These are phyloP conservation scores for Taphrina pruni DNA, from an alignment of 1,139 yeast species.

Conservation along the genomic window DNA sequence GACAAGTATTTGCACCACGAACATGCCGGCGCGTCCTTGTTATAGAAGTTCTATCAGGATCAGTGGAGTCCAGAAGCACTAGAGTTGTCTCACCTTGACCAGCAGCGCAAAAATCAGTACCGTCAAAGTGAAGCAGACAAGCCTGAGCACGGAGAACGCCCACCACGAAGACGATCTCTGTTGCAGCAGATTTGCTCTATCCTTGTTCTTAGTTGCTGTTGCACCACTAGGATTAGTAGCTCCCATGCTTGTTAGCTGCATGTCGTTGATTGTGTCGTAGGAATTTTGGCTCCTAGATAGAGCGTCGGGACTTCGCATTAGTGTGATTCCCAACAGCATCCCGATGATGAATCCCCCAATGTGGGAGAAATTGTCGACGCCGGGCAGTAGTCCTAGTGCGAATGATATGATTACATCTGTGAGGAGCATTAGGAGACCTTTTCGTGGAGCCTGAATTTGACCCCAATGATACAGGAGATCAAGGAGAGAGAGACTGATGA, in stretches of 20 bases:
- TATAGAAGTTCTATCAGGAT: constrained; percentile 29
- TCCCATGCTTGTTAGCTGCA: constrained; percentile 42
- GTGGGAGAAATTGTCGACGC: constrained; percentile 76
- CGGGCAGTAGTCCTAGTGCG: constrained; percentile 72
- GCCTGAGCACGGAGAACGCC: constrained; percentile 61
- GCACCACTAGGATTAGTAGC: constrained; percentile 20
- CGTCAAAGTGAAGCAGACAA: constrained; percentile 58
- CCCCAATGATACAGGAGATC: constrained; percentile 65
- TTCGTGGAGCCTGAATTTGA: constrained; percentile 54
- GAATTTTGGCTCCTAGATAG: constrained; percentile 47
- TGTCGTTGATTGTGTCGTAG: constrained; percentile 45
- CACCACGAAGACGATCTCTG: constrained; percentile 56
- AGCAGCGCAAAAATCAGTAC: constrained; percentile 62
- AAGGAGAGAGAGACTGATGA: constrained; percentile 67
- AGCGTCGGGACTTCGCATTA: constrained; percentile 63
- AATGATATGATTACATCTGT: constrained; percentile 66
- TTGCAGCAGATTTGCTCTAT: constrained; percentile 45
- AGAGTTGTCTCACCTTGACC: constrained; percentile 58
- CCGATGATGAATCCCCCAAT: constrained; percentile 79
- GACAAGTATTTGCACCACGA: constrained; percentile 75
- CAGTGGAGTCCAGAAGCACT: constrained; percentile 56
- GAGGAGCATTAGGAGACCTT: constrained; percentile 59
- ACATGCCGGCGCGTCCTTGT: constrained; percentile 20
- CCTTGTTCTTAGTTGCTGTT: constrained; percentile 43
- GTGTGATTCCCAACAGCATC: constrained; percentile 58